These are phyloP conservation scores for Singerocomus inundabilis DNA, from an alignment of 1,284 basidiomycete genomes.

Conservation along the genomic window DNA sequence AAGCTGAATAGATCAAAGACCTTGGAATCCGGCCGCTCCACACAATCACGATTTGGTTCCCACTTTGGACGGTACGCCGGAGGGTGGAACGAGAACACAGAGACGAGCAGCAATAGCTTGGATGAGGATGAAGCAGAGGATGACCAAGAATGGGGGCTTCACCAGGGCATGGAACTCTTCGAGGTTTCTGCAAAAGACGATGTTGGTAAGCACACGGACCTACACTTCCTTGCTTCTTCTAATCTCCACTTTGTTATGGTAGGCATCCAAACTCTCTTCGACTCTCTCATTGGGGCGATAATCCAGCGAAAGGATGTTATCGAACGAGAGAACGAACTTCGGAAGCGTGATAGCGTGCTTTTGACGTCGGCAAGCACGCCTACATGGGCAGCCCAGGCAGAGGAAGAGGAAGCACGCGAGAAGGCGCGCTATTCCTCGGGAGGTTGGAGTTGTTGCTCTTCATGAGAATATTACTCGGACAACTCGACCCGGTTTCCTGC, in stretches of 20 bases:
- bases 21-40: conserved; percentile 40
- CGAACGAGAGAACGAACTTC: conserved; percentile 73
- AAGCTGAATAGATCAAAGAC: conserved; percentile 48
- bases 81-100: conserved; percentile 54
- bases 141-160: conserved; percentile 70
- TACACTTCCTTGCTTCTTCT: conserved; percentile 6
- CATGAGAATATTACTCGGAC: conserved; percentile 26
- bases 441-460: conserved; percentile 67
- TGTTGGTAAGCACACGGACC: conserved; percentile 48
- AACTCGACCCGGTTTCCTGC: conserved; percentile 3
- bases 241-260: conserved; percentile 10
- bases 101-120: conserved; percentile 63
- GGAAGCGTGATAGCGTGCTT: conserved; percentile 78
- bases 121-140: conserved; percentile 69
- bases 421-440: conserved; percentile 53
- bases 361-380: conserved; percentile 60
- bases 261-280: conserved; percentile 79
- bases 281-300: conserved; percentile 72
- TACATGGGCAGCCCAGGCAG: conserved; percentile 74
- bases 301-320: conserved; percentile 74
- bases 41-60: conserved; percentile 55
- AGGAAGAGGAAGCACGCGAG: conserved; percentile 72
- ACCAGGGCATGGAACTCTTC: conserved; percentile 78
- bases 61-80: conserved; percentile 48
- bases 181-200: conserved; percentile 87